These are phyloP conservation scores for Coniosporium tulheliwenetii DNA, from an alignment of 2,329 filamentous ascomycete genomes.

Conservation along the genomic window DNA sequence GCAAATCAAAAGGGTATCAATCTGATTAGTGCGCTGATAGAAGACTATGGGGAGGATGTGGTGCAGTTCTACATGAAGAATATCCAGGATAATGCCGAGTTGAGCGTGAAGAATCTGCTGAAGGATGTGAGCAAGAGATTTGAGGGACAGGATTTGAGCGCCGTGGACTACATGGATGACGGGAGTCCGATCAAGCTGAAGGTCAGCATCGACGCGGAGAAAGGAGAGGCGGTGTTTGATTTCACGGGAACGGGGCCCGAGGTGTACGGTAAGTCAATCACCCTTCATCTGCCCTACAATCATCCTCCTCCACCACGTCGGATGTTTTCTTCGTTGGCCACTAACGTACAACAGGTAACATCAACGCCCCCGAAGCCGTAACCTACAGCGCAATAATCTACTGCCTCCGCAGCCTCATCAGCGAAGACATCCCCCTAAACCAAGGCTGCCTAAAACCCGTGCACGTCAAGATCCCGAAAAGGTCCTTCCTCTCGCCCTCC, in stretches of 20 bases:
- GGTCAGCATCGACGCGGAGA: slow-evolving; percentile 56
- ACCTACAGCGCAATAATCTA: slow-evolving; percentile 79
- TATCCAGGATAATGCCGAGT: slow-evolving; percentile 68
- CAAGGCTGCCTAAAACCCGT: slow-evolving; percentile 72
- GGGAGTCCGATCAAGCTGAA: slow-evolving; percentile 63
- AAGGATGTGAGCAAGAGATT: slow-evolving; percentile 57
- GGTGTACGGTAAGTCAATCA: slow-evolving; percentile 22
- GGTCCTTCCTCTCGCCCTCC: slow-evolving; percentile 59
- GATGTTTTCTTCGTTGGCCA: not conserved
- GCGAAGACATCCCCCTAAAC: slow-evolving; percentile 64
- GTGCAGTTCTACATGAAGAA: slow-evolving; percentile 74
- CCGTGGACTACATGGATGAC: slow-evolving; percentile 77
- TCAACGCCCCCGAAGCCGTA: slow-evolving; percentile 68
- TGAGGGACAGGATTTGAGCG: slow-evolving; percentile 53
- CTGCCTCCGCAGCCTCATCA: slow-evolving; percentile 65
- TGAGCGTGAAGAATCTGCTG: slow-evolving; percentile 57
- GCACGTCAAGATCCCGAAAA: slow-evolving; percentile 54
- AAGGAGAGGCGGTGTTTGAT: slow-evolving; percentile 65
- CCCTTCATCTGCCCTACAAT: not conserved
- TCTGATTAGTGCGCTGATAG: slow-evolving; percentile 57
- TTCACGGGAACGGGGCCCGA: slow-evolving; percentile 66
- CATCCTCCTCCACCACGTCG: not conserved
- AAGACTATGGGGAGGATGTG: slow-evolving; percentile 60
- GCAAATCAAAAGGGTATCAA: slow-evolving; percentile 77
- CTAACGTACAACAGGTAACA: slow-evolving; percentile 35